A percentile compares a stretch with the other conserved stretches of the same genome.
Conservation (phyloP, 129 eudicot genomes). For the Flaveria linearis region DNA sequence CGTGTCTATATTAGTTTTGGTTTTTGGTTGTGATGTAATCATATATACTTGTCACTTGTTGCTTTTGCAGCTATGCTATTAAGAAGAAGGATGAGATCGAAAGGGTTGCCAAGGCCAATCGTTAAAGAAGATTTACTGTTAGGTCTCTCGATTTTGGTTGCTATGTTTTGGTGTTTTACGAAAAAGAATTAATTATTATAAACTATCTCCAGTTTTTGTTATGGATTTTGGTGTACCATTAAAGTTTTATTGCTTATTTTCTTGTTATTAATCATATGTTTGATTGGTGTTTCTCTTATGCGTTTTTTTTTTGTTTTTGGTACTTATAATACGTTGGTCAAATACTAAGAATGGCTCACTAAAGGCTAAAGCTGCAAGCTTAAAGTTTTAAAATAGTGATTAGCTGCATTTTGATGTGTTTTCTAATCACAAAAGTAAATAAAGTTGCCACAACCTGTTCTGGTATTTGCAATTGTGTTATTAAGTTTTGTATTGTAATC, state of each 20-base stretch:
- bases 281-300: neutral
- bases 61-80: slow-evolving; percentile 62
- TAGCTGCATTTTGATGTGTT: too few species aligned
- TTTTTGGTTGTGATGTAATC: neutral
- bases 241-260: neutral
- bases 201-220: slow-evolving; percentile 17
- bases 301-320: neutral
- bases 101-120: slow-evolving; percentile 84
- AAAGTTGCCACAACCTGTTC: too few species aligned
- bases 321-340: neutral
- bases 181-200: slow-evolving; percentile 19
- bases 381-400: too few species aligned
- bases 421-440: too few species aligned
- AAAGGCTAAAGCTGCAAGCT: neutral
- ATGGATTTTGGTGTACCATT: slow-evolving; percentile 24
- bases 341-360: neutral
- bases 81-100: slow-evolving; percentile 84
- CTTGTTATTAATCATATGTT: neutral
- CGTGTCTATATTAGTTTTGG: too few species aligned
- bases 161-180: slow-evolving; percentile 19
- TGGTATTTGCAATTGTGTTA: too few species aligned
- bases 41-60: neutral
- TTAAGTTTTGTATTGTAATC: too few species aligned
- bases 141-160: slow-evolving; percentile 34
- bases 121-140: slow-evolving; percentile 40